Conservation (phyloP, 768 basidiomycete genomes). For the Rhodotorula taiwanensis region DNA sequence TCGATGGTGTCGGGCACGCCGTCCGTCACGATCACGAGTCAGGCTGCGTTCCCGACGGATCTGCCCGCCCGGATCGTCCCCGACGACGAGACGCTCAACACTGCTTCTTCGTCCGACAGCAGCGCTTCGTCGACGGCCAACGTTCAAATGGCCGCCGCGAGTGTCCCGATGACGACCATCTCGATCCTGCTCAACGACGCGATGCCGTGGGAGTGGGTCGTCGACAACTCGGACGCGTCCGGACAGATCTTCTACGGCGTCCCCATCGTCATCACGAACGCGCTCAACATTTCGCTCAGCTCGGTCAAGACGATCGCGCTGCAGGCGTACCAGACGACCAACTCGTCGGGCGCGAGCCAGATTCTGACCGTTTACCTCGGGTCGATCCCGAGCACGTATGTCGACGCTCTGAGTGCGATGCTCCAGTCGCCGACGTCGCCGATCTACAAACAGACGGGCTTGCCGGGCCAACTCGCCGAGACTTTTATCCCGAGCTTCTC, state of each 20-base stretch:
- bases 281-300: constrained; percentile 48
- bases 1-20: constrained; percentile 19
- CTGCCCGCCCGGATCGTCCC: constrained; percentile 41
- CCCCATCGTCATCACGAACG: constrained; percentile 52
- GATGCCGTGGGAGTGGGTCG: constrained; percentile 67
- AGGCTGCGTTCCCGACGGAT: constrained; percentile 38
- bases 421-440: constrained; percentile 32
- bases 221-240: constrained; percentile 53
- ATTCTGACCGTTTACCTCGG: constrained; percentile 67
- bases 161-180: constrained; percentile 49
- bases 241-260: constrained; percentile 72
- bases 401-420: constrained; percentile 55
- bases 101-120: neutral
- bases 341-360: constrained; percentile 50
- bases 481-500: constrained; percentile 26
- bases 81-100: constrained; percentile 7
- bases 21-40: constrained; percentile 30
- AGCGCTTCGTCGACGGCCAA: constrained; percentile 1
- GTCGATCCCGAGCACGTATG: constrained; percentile 56
- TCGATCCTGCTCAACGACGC: constrained; percentile 57
- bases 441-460: constrained; percentile 32
- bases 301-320: constrained; percentile 56
- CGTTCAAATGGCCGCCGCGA: constrained; percentile 18
- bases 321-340: constrained; percentile 58
- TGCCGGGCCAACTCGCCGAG: constrained; percentile 35